A percentile compares a stretch with the other conserved stretches of the same genome.
Conservation (phyloP, 257 asterid genomes). For the Plectranthus barbatus region DNA sequence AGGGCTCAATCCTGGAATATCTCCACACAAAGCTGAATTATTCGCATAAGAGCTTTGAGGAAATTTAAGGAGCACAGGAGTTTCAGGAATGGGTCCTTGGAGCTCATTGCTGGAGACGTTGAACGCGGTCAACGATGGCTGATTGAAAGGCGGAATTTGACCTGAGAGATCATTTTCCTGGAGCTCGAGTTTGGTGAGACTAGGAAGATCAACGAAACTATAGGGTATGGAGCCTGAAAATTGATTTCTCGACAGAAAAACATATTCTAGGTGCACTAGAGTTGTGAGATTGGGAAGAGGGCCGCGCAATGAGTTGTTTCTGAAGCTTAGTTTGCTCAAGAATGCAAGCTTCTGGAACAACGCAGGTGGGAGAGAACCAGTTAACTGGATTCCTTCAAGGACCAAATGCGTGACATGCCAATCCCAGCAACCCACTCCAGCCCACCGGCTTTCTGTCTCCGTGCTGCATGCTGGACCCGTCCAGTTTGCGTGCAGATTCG, state of each 20-base stretch:
- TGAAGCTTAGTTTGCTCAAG: constrained; percentile 45
- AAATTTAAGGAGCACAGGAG: constrained; percentile 35
- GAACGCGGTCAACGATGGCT: constrained; percentile 31
- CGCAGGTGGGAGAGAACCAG: constrained; percentile 37
- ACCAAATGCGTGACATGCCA: constrained; percentile 41
- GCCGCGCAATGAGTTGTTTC: constrained; percentile 46
- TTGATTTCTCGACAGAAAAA: constrained; percentile 39
- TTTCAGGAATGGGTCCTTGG: constrained; percentile 41
- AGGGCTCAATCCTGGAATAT: constrained; percentile 22
- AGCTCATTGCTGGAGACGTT: constrained; percentile 51
- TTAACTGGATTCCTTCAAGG: constrained; percentile 40
- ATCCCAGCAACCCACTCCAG: constrained; percentile 46
- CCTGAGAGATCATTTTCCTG: constrained; percentile 45
- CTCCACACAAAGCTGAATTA: constrained; percentile 50
- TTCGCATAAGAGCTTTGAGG: constrained; percentile 27
- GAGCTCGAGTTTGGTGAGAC: constrained; percentile 32
- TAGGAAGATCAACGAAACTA: constrained; percentile 27
- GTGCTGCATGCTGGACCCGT: constrained; percentile 63
- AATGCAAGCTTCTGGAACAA: constrained; percentile 39
- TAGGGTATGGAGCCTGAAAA: constrained; percentile 48
- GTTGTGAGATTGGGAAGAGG: constrained; percentile 42
- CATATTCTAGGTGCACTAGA: constrained; percentile 28
- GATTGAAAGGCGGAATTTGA: constrained; percentile 52
- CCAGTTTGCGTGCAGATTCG: constrained; percentile 54
- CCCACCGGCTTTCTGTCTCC: constrained; percentile 48